Evolutionary conservation across 2,329 filamentous ascomycete genomes (phyloP).

Genomic region (Aspergillus texensis): DNA sequence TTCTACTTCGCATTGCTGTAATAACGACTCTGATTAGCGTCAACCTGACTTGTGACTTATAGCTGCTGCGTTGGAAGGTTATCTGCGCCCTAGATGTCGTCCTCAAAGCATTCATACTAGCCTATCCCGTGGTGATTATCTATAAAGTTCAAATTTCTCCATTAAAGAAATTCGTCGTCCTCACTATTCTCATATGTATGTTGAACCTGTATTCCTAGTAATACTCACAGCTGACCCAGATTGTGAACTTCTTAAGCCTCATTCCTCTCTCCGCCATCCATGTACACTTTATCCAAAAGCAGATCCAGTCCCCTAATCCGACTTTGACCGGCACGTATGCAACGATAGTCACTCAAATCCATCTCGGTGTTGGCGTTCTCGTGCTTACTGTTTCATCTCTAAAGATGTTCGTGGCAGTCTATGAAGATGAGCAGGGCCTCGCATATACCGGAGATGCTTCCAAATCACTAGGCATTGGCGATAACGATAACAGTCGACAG

Average conservation of each 20-base stretch:
- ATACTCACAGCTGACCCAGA: not conserved
- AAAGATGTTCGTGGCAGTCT: conserved; percentile 47
- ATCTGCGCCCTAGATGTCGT: conserved; percentile 45
- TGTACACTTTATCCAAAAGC: conserved; percentile 38
- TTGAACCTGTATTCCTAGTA: not conserved
- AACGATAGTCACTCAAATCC: conserved; percentile 43
- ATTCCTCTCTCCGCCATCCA: conserved; percentile 43
- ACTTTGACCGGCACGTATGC: conserved; percentile 41
- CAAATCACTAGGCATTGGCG: not conserved
- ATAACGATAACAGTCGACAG: not conserved
- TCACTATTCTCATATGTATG: conserved; percentile 46
- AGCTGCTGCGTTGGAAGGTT: conserved; percentile 44
- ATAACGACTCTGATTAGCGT: too few species aligned
- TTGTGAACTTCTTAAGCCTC: conserved; percentile 31
- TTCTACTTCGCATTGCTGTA: not conserved
- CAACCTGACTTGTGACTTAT: not conserved
- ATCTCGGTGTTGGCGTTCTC: conserved; percentile 46
- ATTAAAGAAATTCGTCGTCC: conserved; percentile 42
- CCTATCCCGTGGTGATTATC: conserved; percentile 42
- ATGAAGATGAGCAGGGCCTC: conserved; percentile 28
- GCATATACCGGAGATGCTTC: conserved; percentile 26
- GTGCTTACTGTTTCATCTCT: conserved; percentile 48
- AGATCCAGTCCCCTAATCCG: conserved; percentile 37
- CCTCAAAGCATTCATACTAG: conserved; percentile 43
- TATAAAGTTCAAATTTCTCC: conserved; percentile 41